Evolutionary conservation across 2,329 filamentous ascomycete genomes (phyloP).

Genomic region (Pleurostoma richardsiae): DNA sequence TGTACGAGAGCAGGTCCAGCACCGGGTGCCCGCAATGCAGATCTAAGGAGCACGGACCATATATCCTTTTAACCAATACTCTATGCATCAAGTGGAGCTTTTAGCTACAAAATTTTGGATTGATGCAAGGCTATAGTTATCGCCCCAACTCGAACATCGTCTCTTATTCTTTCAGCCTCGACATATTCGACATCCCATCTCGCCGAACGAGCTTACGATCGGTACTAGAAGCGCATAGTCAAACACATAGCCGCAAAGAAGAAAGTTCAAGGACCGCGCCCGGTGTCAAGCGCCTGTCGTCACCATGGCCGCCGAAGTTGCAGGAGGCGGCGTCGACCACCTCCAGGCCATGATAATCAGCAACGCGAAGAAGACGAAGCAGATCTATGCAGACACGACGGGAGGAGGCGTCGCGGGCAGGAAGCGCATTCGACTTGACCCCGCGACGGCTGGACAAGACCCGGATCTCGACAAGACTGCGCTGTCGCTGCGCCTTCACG

Average conservation of each 20-base stretch:
- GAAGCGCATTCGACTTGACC: conserved; percentile 28
- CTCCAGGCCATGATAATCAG: conserved; percentile 31
- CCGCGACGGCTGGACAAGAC: conserved; percentile 27
- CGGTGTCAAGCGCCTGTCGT: background rate
- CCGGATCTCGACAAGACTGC: conserved; percentile 33
- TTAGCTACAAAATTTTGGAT: too few species aligned
- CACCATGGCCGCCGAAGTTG: conserved; percentile 22
- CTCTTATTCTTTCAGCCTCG: too few species aligned
- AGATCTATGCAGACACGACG: conserved; percentile 28
- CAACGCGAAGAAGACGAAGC: conserved; percentile 34
- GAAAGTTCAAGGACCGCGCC: conserved; percentile 1
- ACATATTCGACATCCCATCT: too few species aligned
- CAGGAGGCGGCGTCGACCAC: conserved; percentile 14
- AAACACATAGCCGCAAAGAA: background rate
- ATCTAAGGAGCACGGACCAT: too few species aligned
- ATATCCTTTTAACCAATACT: too few species aligned
- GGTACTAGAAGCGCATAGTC: too few species aligned
- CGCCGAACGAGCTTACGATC: too few species aligned
- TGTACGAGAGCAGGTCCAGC: too few species aligned
- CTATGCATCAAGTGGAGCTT: too few species aligned
- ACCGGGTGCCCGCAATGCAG: too few species aligned
- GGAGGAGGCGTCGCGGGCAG: conserved; percentile 7
- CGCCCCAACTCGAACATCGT: too few species aligned
- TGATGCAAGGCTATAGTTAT: too few species aligned
- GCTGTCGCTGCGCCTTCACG: conserved; percentile 54